phyloP scores from a whole-genome alignment of 106 monocot species.

The Hemerocallis citrina region DNA sequence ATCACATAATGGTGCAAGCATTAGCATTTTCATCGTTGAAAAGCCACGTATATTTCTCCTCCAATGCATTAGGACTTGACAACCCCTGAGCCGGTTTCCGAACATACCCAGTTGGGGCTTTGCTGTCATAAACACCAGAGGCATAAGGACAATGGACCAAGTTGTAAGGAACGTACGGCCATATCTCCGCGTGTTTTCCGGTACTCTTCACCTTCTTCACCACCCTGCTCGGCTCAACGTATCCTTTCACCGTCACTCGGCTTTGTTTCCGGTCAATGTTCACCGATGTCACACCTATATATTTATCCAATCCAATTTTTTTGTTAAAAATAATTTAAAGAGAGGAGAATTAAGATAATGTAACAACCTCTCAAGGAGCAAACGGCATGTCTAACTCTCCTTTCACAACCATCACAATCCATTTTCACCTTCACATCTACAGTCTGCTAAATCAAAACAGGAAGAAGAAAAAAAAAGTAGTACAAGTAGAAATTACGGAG shows the following conservation, averaged over 20 bases:
- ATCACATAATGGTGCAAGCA: conserved; percentile 67
- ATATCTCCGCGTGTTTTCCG: conserved; percentile 41
- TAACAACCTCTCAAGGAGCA: conserved; percentile 51
- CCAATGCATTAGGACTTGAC: conserved; percentile 5
- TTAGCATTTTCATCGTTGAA: conserved; percentile 64
- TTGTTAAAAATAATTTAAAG: too few species aligned
- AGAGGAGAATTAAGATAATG: too few species aligned
- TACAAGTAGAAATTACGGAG: neutral
- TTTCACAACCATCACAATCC: conserved; percentile 81
- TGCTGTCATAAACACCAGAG: conserved; percentile 46
- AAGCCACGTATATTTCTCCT: conserved; percentile 21
- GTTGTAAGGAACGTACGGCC: conserved; percentile 52
- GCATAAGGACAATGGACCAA: conserved; percentile 43
- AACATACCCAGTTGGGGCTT: conserved; percentile 50
- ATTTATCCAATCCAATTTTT: too few species aligned
- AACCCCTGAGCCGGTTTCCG: conserved; percentile 39
- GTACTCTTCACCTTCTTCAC: conserved; percentile 32
- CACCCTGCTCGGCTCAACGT: conserved; percentile 38
- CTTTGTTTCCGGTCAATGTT: conserved; percentile 38
- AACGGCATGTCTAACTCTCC: conserved; percentile 52
- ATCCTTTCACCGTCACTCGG: conserved; percentile 43
- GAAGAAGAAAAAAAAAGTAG: neutral
- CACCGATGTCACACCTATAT: conserved; percentile 33
- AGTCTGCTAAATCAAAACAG: conserved; percentile 35
- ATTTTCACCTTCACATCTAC: conserved; percentile 70